A percentile compares a stretch with the other conserved stretches of the same genome.
Evolutionary conservation across 345 rosid species (phyloP).

Genomic region (Lagerstroemia speciosa): DNA sequence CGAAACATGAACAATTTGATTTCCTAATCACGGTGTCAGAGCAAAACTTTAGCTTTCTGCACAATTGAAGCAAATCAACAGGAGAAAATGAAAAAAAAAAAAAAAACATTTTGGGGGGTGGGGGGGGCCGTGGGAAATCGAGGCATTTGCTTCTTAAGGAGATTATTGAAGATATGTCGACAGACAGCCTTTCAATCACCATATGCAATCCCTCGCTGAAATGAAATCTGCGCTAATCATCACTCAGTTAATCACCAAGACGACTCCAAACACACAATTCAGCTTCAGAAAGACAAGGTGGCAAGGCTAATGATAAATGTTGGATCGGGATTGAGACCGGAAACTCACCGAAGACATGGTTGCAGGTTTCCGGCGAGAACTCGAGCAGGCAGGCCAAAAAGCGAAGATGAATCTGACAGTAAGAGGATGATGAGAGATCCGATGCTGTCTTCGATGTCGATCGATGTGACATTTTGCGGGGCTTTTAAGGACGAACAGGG

Average conservation of each 20-base stretch:
- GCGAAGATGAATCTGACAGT: neutral
- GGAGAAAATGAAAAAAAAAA: too few species aligned
- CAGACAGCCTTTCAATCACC: neutral
- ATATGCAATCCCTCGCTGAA: neutral
- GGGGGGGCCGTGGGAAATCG: neutral
- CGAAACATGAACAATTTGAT: neutral
- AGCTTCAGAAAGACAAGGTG: neutral
- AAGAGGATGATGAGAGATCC: neutral
- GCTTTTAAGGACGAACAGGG: neutral
- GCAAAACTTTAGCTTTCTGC: neutral
- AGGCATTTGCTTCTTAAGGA: neutral
- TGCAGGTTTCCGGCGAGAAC: neutral
- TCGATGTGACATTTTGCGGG: neutral
- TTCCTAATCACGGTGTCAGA: neutral
- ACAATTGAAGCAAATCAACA: too few species aligned
- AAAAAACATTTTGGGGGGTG: too few species aligned
- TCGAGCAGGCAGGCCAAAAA: neutral
- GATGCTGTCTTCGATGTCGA: neutral
- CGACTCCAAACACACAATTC: neutral
- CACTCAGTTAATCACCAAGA: neutral
- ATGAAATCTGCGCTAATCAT: neutral
- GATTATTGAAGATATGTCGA: neutral
- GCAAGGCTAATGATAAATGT: neutral
- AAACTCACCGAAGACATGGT: slow-evolving; percentile 11
- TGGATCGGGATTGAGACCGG: neutral